Base-by-base conservation (phyloP, 169 alveolate species). In the Besnoitia besnoiti region DNA sequence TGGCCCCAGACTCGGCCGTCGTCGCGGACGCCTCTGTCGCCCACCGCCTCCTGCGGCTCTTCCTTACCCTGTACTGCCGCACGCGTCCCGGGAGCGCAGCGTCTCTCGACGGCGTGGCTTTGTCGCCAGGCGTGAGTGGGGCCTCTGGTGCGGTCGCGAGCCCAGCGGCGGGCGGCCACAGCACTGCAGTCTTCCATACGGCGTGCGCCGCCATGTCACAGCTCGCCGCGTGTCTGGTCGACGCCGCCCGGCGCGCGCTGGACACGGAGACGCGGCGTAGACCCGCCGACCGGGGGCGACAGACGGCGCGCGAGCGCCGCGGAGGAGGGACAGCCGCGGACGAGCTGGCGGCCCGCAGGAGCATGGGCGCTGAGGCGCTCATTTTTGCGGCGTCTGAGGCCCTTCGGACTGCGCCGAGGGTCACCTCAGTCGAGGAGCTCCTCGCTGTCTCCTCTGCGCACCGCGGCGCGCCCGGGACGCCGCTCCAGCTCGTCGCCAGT, bases 121-220 rank as follows among this genome's bases (percentile, higher is more conserved):
- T n/a, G n/a, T n/a, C n/a, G n/a, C n/a, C n/a, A n/a, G n/a, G n/a
- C n/a, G n/a, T n/a, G n/a, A n/a, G n/a, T n/a, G n/a, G n/a, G n/a
- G n/a, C n/a, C n/a, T n/a, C n/a, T n/a, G n/a, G n/a, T n/a, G n/a
- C n/a, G n/a, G n/a, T n/a, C n/a, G n/a, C n/a, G n/a, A n/a, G n/a
- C n/a, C n/a, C n/a, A n/a, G n/a, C n/a, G n/a, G n/a, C n/a, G n/a
- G n/a, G n/a, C n/a, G n/a, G n/a, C n/a, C n/a, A n/a, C n/a, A 44
- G 40, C 59, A 39, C n/a, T 37, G 85, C 85, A 16, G 55, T 77
- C 55, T 37, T 37, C 35, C 87, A 77, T 16, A 77, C 87, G 7
- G 87, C 87, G 14, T 42, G 50, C 87, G 87, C 87, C 1, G 87
- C 59, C 87, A 77, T 77, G 87, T 39, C 59, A 16, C 87, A 77